A percentile compares a stretch with the other conserved stretches of the same genome.
phyloP scores from a whole-genome alignment of 257 asterid genomes.

The Asclepias syriaca region DNA sequence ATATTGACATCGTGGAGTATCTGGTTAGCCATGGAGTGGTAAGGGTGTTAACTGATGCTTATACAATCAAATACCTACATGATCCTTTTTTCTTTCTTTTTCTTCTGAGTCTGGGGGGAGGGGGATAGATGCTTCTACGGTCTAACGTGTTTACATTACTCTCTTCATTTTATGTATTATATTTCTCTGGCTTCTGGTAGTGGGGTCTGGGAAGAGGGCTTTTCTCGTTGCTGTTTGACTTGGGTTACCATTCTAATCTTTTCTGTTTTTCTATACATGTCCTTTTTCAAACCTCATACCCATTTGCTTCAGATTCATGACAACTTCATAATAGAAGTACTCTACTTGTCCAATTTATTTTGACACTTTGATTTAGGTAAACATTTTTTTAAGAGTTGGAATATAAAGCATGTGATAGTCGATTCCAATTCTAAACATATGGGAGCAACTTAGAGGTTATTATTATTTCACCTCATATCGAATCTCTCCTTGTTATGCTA shows the following conservation, averaged over 20 bases:
- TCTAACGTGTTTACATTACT: too few species aligned
- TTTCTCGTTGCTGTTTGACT: not conserved
- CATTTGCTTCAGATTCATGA: not conserved
- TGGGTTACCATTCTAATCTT: not conserved
- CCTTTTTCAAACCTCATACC: not conserved
- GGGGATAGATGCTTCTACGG: not conserved
- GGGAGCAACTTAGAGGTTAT: too few species aligned
- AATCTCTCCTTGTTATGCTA: too few species aligned
- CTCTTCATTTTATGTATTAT: too few species aligned
- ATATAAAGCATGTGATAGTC: not conserved
- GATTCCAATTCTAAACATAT: not conserved
- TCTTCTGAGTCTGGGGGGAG: not conserved
- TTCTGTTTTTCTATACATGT: not conserved
- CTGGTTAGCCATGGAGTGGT: constrained; percentile 75
- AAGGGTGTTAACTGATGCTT: constrained; percentile 20
- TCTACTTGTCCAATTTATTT: not conserved
- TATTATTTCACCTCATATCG: too few species aligned
- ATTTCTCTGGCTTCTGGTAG: too few species aligned
- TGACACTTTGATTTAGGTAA: not conserved
- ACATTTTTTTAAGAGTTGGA: not conserved
- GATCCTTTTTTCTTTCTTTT: not conserved
- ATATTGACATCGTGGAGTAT: constrained; percentile 55
- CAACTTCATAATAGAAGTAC: not conserved
- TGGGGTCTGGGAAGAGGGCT: too few species aligned
- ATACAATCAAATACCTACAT: constrained; percentile 1